Evolutionary conservation across 1,139 yeast species (phyloP), one percentile per base, ranked within the genome.

Genomic region (Pichia sp.): DNA sequence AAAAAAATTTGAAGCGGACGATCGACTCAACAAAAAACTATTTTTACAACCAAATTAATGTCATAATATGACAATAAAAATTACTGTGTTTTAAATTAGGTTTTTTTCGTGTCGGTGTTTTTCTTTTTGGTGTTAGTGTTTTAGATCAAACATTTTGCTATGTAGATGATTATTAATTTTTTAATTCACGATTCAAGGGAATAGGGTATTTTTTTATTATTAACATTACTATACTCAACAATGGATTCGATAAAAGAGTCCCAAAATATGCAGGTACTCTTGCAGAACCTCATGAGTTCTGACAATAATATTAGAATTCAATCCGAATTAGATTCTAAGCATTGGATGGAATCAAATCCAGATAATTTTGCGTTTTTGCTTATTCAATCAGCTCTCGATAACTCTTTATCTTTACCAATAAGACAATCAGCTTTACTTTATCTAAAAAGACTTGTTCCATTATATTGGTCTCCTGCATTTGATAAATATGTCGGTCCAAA

Each of bases 391-490:
- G 64, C 62, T 2, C 36, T 54, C 10, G 39, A 58, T 36, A 29
- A 45, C 2, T 25, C 50, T 4, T 28, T 52, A 1, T 58, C 51
- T 1, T 32, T 56, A 28, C 29, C 53, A 1, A 27, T 51, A 0
- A 71, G 83, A 54, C 96, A 88, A 63, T 73, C 89, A 35, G 78
- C 90, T 5, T 64, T 90, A 40, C 67, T 88, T 36, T 82, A 86
- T 54, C 65, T 88, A 54, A 83, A 87, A 60, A 71, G 85, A 49
- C 65, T 84, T 29, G 84, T 88, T 1, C 85, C 90, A 0, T 71
- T 75, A 56, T 81, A 76, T 58, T 90, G 98, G 98, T 81, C 92
- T 30, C 77, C 90, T 30, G 96, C 86, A 0, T 89, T 89, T 63
- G 83, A 79, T 44, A 81, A 88, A 11, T 90, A 80, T 61, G 64